These are phyloP conservation scores for Daucus carota DNA, from an alignment of 129 eudicot genomes.

Conservation along the genomic window DH1_v3.0 NC_030382.2:42815001-42815500, in stretches of 20 bases:
- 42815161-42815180: no score
- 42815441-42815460: conserved; percentile 20
- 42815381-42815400: conserved; percentile 15
- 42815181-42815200: no score
- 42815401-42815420: conserved; percentile 43
- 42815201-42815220: no score
- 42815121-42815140: no score
- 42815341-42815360: conserved; percentile 2
- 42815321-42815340: neutral
- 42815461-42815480: conserved; percentile 25
- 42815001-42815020: no score
- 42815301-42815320: neutral
- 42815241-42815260: no score
- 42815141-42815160: no score
- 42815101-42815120: no score
- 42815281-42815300: neutral
- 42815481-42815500: conserved; percentile 14
- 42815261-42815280: no score
- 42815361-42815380: neutral
- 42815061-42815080: neutral
- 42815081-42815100: neutral
- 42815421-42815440: conserved; percentile 34
- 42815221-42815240: no score
- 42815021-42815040: no score
- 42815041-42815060: no score